Base-by-base conservation (phyloP, 2,329 filamentous ascomycete genomes). In the Taxawa tesnikishii region DNA sequence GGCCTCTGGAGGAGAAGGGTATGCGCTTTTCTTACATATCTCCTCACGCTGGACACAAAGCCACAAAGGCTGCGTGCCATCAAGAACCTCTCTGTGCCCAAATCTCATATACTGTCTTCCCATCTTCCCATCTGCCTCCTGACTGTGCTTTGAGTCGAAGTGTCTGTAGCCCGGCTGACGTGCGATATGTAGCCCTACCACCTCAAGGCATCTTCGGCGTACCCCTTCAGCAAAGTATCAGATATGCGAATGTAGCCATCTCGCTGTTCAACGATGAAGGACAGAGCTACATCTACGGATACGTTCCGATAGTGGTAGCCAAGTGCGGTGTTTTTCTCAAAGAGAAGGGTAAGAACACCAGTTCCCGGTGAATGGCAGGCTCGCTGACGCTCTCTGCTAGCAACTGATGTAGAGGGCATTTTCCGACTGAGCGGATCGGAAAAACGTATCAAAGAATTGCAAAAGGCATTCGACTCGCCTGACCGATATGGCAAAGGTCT, bases 271-370 rank as follows among this genome's bases (percentile, higher is more conserved):
- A 96, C 53, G 83, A 88, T 43, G 73, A 90, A 43, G 88, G 88
- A 18, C 76, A 90, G 56, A 94, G 84, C 60, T 96, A 94, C 56
- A 94, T 96, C 33, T 98, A 96, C 56, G 90, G 90, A 50, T 96
- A 96, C 51, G 88, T 98, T 6, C 90, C 90, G 12, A 96, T 98
- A 43, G 88, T 98, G 26, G 88, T 98, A 33, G 90, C 90, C 21
- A 98, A 98, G 58, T 96, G 90, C 55, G 90, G 90, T 40, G 87
- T 98, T 4, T 98, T 87, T 46, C 57, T 98, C 43, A 98, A 98
- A 59, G 90, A 98, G 57, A 94, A 93, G 73, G 90, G 90, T 94
- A 58, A 43, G 72, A 60, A 12, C n/a, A 4, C 9, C 10, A 18
- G 10, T 15, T 31, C 13, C 5, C 3, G 9, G 15, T 26, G n/a